These are phyloP conservation scores for Geotrichum phurueaensis DNA, from an alignment of 1,139 yeast genomes.

Conservation along the genomic window DNA sequence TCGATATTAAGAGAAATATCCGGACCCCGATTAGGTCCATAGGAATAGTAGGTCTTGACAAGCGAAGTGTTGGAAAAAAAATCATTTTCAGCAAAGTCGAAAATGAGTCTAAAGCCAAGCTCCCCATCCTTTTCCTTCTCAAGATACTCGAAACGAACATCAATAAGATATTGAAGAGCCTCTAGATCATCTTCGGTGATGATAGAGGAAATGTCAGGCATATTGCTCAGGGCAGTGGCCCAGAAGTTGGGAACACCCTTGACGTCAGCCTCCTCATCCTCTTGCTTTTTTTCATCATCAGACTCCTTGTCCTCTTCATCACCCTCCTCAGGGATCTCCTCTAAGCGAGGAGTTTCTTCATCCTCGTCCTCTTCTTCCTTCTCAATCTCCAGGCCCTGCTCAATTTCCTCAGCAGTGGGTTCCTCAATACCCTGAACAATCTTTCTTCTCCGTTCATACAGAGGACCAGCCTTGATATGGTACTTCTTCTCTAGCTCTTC, in stretches of 20 bases:
- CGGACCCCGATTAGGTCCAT: conserved; percentile 91
- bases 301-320: conserved; percentile 45
- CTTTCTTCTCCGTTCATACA: conserved; percentile 66
- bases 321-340: conserved; percentile 38
- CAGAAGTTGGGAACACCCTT: conserved; percentile 91
- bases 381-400: conserved; percentile 61
- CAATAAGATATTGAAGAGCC: conserved; percentile 62
- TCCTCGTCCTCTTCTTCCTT: conserved; percentile 21
- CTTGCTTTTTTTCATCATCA: too few relatives aligned
- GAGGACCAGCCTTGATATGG: conserved; percentile 65
- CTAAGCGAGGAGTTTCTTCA: conserved; percentile 41
- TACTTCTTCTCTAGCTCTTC: conserved; percentile 80
- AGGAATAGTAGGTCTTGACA: conserved; percentile 84
- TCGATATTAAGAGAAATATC: conserved; percentile 69
- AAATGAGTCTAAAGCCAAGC: conserved; percentile 74
- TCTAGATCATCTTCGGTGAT: conserved; percentile 88
- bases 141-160: conserved; percentile 75
- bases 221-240: conserved; percentile 89
- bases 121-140: conserved; percentile 48
- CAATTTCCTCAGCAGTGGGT: conserved; percentile 74
- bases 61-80: conserved; percentile 66
- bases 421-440: conserved; percentile 67
- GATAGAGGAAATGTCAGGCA: conserved; percentile 73
- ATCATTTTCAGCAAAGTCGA: conserved; percentile 71
- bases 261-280: conserved; percentile 38